phyloP scores from a whole-genome alignment of 345 rosid genomes.

The Corchorus capsularis region DNA sequence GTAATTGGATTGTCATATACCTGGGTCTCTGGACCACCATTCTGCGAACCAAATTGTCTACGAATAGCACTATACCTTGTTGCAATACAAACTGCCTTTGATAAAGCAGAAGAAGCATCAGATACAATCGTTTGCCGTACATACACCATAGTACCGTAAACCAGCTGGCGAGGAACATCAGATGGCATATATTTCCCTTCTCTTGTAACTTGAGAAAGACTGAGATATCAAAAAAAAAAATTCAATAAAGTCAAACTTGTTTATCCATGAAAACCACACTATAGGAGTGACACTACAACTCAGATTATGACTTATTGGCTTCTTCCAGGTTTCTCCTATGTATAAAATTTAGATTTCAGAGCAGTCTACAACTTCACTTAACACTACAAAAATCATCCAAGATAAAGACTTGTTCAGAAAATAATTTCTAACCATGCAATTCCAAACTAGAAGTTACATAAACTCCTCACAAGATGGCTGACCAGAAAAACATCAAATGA shows the following conservation, averaged over 20 bases:
- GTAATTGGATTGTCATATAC: slow-evolving; percentile 32
- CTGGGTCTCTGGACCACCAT: slow-evolving; percentile 86
- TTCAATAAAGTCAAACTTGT: slow-evolving; percentile 19
- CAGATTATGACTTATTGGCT: neutral
- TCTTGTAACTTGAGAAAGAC: slow-evolving; percentile 85
- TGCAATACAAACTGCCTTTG: slow-evolving; percentile 95
- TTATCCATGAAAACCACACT: slow-evolving; percentile 8
- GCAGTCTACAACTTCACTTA: neutral
- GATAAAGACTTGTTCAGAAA: slow-evolving; percentile 11
- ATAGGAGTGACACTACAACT: neutral
- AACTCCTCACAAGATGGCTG: neutral
- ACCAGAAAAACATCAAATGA: neutral
- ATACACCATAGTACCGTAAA: slow-evolving; percentile 95
- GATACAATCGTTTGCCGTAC: slow-evolving; percentile 86
- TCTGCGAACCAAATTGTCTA: slow-evolving; percentile 85
- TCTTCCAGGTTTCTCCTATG: neutral
- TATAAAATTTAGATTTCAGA: neutral
- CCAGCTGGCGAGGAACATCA: slow-evolving; percentile 82
- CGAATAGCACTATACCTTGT: slow-evolving; percentile 97
- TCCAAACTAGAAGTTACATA: neutral
- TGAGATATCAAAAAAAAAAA: slow-evolving; percentile 42
- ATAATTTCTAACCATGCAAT: slow-evolving; percentile 1
- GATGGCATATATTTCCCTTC: slow-evolving; percentile 84
- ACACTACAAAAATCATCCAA: neutral
- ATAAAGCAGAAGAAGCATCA: slow-evolving; percentile 84